Base-by-base conservation (phyloP, 208 protist species). In the Crithidia acanthocephali region DNA sequence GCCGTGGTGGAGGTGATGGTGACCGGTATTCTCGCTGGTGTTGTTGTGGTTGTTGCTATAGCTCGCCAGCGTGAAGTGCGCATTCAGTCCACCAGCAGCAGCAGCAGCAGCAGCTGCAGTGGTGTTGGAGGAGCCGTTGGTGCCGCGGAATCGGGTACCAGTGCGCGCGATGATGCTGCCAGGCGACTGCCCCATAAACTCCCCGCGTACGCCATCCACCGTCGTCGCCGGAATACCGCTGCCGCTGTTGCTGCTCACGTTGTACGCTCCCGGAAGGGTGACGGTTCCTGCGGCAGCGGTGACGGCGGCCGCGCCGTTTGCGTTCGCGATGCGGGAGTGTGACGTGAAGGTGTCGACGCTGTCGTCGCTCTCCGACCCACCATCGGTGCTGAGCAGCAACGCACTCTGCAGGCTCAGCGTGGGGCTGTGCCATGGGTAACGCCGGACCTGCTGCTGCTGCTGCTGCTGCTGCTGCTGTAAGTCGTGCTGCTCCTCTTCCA, bases 371-470 rank as follows among this genome's bases (percentile, higher is more conserved):
- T 68, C 62, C 4, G 50, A 68, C 0, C 62, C 50, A 23, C 47
- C 62, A 47, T 68, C 50, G 18, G 32, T 66, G 60, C 45, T 66
- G 7, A 66, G 32, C 18, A 66, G 47, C 60, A 56, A n/a, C 47
- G 60, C 60, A 32, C 60, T 66, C 45, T 66, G 60, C 59, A 64
- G 44, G 23, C 59, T 64, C 59, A 64, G 27, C 60, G 47, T 56
- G 3, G 60, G 60, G n/a, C 60, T 66, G 47, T 55, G 42, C 27
- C 25, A 56, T 9, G 30, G 60, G 47, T 66, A 66, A 1, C 60
- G 60, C 1, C 60, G 60, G 9, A 22, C 16, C 44, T 48, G 44
- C 18, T 13, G 9, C 16, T 9, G 44, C 18, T 48, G 44, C 44
- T 48, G 44, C 44, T n/a, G n/a, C n/a, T n/a, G 18, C 16, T 9